A percentile compares a stretch with the other conserved stretches of the same genome.
These are phyloP conservation scores for Zychaea mexicana DNA, from an alignment of 371 early-diverging fungal genomes.

Conservation along the genomic window DNA sequence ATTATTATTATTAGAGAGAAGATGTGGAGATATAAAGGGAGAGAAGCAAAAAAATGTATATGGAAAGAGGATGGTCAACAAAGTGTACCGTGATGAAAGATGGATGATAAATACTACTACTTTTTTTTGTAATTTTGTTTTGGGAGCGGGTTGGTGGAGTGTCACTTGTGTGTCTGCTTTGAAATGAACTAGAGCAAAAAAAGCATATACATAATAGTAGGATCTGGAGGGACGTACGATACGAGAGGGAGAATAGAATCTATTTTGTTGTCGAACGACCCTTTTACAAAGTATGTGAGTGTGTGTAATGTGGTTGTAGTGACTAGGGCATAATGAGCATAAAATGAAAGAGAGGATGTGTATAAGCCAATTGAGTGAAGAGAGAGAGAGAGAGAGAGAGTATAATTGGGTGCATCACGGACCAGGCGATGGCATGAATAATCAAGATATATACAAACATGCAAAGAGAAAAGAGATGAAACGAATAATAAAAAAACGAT, in stretches of 20 bases:
- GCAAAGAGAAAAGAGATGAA: conserved; percentile 1
- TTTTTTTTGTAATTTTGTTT: conserved; percentile 2
- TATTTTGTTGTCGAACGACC: no score
- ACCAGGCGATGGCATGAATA: conserved; percentile 6
- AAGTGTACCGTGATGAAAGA: background rate
- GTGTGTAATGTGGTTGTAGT: background rate
- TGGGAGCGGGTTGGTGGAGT: background rate
- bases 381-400: background rate
- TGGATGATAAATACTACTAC: conserved; percentile 15
- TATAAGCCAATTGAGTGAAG: no score
- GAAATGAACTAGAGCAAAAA: background rate
- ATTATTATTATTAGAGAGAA: no score
- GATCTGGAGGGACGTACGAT: no score
- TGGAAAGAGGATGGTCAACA: background rate
- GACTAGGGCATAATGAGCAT: conserved; percentile 1
- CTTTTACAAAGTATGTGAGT: background rate
- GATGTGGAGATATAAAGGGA: no score
- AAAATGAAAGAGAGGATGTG: no score
- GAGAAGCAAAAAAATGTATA: background rate
- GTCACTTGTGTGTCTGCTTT: conserved; percentile 8
- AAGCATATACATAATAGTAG: conserved; percentile 13
- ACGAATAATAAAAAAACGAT: conserved; percentile 4
- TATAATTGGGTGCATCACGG: conserved; percentile 1
- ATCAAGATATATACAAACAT: conserved; percentile 11
- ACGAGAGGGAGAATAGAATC: background rate